These are phyloP conservation scores for Lodderomyces parapsilosis DNA, from an alignment of 1,139 yeast species.

Conservation along the genomic window DNA sequence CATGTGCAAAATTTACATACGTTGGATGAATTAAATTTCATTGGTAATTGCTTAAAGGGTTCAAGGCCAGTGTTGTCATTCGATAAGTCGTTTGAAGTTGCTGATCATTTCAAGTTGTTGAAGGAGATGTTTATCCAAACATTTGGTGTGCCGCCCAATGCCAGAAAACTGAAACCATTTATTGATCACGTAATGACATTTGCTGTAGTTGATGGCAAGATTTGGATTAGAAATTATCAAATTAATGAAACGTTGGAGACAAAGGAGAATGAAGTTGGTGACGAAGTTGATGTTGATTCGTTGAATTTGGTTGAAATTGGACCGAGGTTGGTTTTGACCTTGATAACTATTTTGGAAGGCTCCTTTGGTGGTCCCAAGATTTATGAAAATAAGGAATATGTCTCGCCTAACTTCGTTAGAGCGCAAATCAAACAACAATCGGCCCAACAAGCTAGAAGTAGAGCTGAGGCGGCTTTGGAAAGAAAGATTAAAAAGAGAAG, in stretches of 20 bases:
- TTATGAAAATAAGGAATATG: slow-evolving; percentile 94
- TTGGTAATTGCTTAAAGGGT: slow-evolving; percentile 94
- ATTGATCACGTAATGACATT: slow-evolving; percentile 93
- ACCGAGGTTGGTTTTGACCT: slow-evolving; percentile 92
- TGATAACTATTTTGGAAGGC: slow-evolving; percentile 90
- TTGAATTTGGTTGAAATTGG: slow-evolving; percentile 90
- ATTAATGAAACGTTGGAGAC: slow-evolving; percentile 69
- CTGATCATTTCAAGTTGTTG: slow-evolving; percentile 67
- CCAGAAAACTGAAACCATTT: slow-evolving; percentile 94
- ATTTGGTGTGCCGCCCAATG: slow-evolving; percentile 94
- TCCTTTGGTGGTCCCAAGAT: slow-evolving; percentile 98
- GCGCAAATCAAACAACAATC: slow-evolving; percentile 81
- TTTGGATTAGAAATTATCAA: slow-evolving; percentile 96
- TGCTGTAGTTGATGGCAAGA: slow-evolving; percentile 86
- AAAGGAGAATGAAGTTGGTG: slow-evolving; percentile 40
- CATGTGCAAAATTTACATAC: slow-evolving; percentile 95
- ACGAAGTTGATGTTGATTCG: slow-evolving; percentile 43
- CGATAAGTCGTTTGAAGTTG: slow-evolving; percentile 64
- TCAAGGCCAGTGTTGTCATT: slow-evolving; percentile 94
- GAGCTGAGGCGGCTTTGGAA: slow-evolving; percentile 78
- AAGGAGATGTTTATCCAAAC: slow-evolving; percentile 84
- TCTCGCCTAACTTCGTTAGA: slow-evolving; percentile 92
- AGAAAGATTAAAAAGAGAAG: slow-evolving; percentile 76
- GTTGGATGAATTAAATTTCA: slow-evolving; percentile 91
- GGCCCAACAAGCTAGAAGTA: slow-evolving; percentile 74